Evolutionary conservation across 2,329 filamentous ascomycete species (phyloP).

Genomic region (Cladosporium colombiae): DNA sequence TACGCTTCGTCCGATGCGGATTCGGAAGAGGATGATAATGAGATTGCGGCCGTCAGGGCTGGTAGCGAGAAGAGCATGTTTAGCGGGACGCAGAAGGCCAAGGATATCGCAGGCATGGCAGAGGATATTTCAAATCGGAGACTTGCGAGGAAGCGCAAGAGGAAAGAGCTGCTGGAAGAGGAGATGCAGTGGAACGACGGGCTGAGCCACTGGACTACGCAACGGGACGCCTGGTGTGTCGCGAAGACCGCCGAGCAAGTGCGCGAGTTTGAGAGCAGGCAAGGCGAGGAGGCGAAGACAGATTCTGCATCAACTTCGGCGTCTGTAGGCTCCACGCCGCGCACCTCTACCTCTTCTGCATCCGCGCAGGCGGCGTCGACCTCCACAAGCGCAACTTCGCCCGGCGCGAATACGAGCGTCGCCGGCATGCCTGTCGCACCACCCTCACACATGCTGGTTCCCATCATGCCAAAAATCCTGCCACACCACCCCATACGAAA

Average conservation of each 20-base stretch:
- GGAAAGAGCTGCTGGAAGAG: slow-evolving; percentile 39
- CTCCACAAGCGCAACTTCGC: slow-evolving; percentile 25
- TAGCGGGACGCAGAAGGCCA: slow-evolving; percentile 42
- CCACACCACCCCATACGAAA: slow-evolving; percentile 76
- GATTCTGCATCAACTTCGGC: slow-evolving; percentile 12
- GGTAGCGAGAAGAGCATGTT: slow-evolving; percentile 24
- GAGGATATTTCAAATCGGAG: slow-evolving; percentile 35
- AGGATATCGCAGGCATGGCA: slow-evolving; percentile 48
- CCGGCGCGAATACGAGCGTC: slow-evolving; percentile 17
- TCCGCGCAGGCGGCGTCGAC: slow-evolving; percentile 11
- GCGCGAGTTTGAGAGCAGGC: neutral
- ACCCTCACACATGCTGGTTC: slow-evolving; percentile 55
- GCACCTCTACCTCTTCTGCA: slow-evolving; percentile 43
- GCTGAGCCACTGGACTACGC: slow-evolving; percentile 72
- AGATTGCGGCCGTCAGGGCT: slow-evolving; percentile 20
- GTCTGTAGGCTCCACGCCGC: slow-evolving; percentile 23
- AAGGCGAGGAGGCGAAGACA: neutral
- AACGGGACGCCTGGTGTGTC: slow-evolving; percentile 83
- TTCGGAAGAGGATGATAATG: slow-evolving; percentile 34
- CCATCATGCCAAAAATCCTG: slow-evolving; percentile 71
- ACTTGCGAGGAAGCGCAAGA: slow-evolving; percentile 39
- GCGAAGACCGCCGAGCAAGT: slow-evolving; percentile 58
- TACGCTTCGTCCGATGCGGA: slow-evolving; percentile 38
- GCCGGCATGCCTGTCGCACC: slow-evolving; percentile 14
- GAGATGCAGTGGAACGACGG: slow-evolving; percentile 73